These are phyloP conservation scores for Shiraia sp. DNA, from an alignment of 2,329 filamentous ascomycete species.

Conservation along the genomic window DNA sequence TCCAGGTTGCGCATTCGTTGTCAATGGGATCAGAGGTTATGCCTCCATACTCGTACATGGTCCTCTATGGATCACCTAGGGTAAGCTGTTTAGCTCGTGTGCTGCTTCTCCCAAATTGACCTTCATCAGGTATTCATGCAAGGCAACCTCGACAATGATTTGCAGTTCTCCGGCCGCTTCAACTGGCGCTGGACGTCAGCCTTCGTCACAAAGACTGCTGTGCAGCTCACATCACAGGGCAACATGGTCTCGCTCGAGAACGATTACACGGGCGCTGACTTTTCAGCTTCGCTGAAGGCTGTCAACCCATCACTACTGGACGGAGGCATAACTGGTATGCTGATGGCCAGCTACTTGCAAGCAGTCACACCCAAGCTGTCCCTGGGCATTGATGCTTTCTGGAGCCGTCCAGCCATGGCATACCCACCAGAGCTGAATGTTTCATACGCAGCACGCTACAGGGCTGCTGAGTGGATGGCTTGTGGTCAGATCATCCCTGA, in stretches of 20 bases:
- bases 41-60: slow-evolving; percentile 93
- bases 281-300: slow-evolving; percentile 89
- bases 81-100: slow-evolving; percentile 56
- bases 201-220: slow-evolving; percentile 83
- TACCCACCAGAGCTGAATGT: slow-evolving; percentile 88
- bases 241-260: slow-evolving; percentile 93
- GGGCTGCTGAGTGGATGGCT: slow-evolving; percentile 87
- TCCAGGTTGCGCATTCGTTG: slow-evolving; percentile 97
- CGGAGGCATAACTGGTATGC: slow-evolving; percentile 90
- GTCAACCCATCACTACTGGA: slow-evolving; percentile 95
- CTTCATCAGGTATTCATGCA: slow-evolving; percentile 81
- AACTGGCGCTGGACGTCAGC: slow-evolving; percentile 87
- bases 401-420: slow-evolving; percentile 83
- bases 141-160: slow-evolving; percentile 92
- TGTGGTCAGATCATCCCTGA: slow-evolving; percentile 88
- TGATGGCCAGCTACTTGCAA: slow-evolving; percentile 94
- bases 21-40: slow-evolving; percentile 87
- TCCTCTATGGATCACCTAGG: slow-evolving; percentile 90
- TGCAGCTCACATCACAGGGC: slow-evolving; percentile 83
- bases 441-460: slow-evolving; percentile 91
- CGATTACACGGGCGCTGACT: slow-evolving; percentile 92
- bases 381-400: slow-evolving; percentile 88
- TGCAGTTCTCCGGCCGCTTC: slow-evolving; percentile 82
- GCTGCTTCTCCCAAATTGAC: slow-evolving; percentile 22
- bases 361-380: slow-evolving; percentile 85